Percentiles rank a stretch among this genome's conserved stretches.
These are phyloP conservation scores for Diaporthe vexans DNA, from an alignment of 2,329 filamentous ascomycete species.

Conservation along the genomic window DNA sequence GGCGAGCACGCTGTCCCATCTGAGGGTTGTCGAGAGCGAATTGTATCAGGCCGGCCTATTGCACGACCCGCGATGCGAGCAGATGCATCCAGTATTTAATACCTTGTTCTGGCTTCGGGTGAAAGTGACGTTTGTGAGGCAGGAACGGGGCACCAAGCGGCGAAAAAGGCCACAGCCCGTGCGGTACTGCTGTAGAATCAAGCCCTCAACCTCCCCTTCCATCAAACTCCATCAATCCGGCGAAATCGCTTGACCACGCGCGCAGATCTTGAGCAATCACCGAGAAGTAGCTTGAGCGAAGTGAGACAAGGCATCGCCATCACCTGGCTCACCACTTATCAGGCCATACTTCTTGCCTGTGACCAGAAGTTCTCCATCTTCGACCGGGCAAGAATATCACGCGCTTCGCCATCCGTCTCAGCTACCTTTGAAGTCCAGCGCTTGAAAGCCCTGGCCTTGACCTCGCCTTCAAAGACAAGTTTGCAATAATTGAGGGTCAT, in stretches of 20 bases:
- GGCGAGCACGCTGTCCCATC: background rate
- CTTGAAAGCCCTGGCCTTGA: slow-evolving; percentile 83
- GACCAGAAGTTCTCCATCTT: slow-evolving; percentile 99
- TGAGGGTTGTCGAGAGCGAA: background rate
- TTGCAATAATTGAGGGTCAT: slow-evolving; percentile 85
- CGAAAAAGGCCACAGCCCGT: background rate
- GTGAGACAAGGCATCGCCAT: background rate
- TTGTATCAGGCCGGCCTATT: background rate
- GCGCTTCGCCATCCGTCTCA: slow-evolving; percentile 91
- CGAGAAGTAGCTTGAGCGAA: background rate
- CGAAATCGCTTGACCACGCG: background rate
- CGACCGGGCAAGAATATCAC: slow-evolving; percentile 80
- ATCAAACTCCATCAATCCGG: background rate
- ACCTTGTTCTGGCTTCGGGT: background rate
- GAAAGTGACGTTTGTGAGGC: background rate
- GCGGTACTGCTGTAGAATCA: background rate
- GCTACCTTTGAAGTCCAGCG: slow-evolving; percentile 93
- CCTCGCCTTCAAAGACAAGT: slow-evolving; percentile 91
- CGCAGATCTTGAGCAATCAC: background rate
- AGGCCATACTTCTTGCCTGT: slow-evolving; percentile 76
- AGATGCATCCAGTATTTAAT: background rate
- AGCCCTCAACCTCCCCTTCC: background rate
- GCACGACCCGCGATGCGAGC: background rate
- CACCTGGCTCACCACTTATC: background rate
- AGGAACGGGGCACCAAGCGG: background rate